Base-by-base conservation (phyloP, 2,329 filamentous ascomycete species). In the Rhexocercosporidium sp. region DNA sequence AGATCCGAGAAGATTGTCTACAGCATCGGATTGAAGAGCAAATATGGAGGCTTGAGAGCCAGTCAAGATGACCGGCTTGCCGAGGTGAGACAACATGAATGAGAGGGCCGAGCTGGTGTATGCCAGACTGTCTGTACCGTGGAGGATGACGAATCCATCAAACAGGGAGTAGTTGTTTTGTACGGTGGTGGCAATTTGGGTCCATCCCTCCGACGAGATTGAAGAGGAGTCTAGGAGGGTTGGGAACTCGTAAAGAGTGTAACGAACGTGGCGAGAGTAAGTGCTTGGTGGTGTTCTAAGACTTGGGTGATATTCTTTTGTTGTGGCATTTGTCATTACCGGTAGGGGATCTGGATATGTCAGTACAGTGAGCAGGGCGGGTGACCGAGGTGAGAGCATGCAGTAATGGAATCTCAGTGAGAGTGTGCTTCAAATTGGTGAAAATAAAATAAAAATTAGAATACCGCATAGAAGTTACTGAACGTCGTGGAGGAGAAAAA, bases 21-120 rank as follows among this genome's bases (percentile, higher is more conserved):
- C 87, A 6, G 90, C 90, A 77, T 92, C 90, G 62, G 88, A 91
- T 76, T 92, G 89, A 14, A 92, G 82, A 73, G 90, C 86, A 70
- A 90, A 85, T 83, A 92, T 92, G 0, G 90, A 89, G 12, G 90
- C 86, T 76, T 88, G 85, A 7, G 83, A 85, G 4, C 84, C 84
- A 41, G 90, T 92, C 53, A 92, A 79, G 62, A 92, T 87, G 22
- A 92, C 87, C 0, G 90, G 88, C 77, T 92, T 92, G 18, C 89
- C 90, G 14, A 92, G 81, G 73, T 91, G 88, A 72, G 89, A 85
- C 51, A 92, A 82, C 89, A 92, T 92, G 80, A 92, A 92, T 73
- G 88, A 91, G 64, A 92, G 80, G 3, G 90, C 90, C 1, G 89
- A 91, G 72, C 85, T 87, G 7, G 90, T 91, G 76, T 92, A 92